phyloP scores from a whole-genome alignment of 2,329 filamentous ascomycete species.

The Samsoniella hepiali region DNA sequence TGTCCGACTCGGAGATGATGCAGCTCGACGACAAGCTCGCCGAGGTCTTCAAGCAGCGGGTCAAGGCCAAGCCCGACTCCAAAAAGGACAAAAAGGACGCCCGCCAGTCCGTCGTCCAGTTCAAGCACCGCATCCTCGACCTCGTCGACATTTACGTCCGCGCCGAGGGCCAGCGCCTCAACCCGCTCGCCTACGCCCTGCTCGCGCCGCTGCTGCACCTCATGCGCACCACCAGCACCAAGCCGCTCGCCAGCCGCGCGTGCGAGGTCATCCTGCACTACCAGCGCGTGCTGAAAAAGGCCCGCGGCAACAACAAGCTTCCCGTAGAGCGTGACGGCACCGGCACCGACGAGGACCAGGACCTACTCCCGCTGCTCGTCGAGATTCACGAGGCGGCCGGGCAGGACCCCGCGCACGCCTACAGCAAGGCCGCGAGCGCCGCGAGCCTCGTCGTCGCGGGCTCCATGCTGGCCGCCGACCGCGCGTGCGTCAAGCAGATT shows the following conservation, averaged over 20 bases:
- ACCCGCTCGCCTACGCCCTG: slow-evolving; percentile 63
- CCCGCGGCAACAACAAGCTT: slow-evolving; percentile 33
- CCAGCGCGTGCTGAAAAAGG: slow-evolving; percentile 64
- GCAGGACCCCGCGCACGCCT: slow-evolving; percentile 63
- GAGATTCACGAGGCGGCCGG: slow-evolving; percentile 67
- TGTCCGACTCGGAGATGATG: slow-evolving; percentile 97
- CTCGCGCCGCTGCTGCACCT: slow-evolving; percentile 74
- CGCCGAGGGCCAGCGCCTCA: slow-evolving; percentile 60
- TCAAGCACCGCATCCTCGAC: slow-evolving; percentile 92
- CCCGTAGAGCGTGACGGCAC: slow-evolving; percentile 29
- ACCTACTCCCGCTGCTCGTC: slow-evolving; percentile 57
- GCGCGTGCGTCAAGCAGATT: slow-evolving; percentile 50
- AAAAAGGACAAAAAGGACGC: slow-evolving; percentile 86
- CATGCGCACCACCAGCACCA: slow-evolving; percentile 71
- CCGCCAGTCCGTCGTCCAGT: slow-evolving; percentile 84
- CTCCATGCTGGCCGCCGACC: slow-evolving; percentile 54
- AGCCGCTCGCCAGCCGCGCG: slow-evolving; percentile 71
- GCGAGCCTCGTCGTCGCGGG: slow-evolving; percentile 66
- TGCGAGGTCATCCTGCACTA: slow-evolving; percentile 69
- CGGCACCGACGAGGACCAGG: slow-evolving; percentile 39
- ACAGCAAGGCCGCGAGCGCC: slow-evolving; percentile 71
- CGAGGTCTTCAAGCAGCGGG: slow-evolving; percentile 78
- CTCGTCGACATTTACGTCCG: slow-evolving; percentile 82
- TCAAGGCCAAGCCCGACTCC: slow-evolving; percentile 59
- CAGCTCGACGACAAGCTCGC: slow-evolving; percentile 77